Evolutionary conservation across 192 early-diverging fungal species (phyloP).

Genomic region (Coemansia sp.): DNA sequence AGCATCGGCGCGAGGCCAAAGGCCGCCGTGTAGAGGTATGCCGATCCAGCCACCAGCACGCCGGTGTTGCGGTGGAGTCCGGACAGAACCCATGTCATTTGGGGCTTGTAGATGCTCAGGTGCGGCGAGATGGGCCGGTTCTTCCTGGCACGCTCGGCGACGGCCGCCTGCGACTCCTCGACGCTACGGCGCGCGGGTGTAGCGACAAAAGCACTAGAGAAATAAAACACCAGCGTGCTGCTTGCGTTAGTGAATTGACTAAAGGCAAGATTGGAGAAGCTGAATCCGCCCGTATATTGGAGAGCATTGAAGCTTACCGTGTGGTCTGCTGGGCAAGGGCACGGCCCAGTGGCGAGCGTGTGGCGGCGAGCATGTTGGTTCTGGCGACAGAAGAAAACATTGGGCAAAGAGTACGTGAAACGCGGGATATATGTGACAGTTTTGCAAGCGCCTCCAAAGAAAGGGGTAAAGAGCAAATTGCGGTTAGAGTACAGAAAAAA

Average conservation of each 20-base stretch:
- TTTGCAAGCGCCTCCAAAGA: too few relatives aligned
- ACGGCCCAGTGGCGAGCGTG: conserved; percentile 18
- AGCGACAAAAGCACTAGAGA: conserved; percentile 44
- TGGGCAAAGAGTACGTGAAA: too few relatives aligned
- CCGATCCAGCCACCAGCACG: conserved; percentile 60
- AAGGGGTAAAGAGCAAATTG: conserved; percentile 1
- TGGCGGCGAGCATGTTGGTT: conserved; percentile 17
- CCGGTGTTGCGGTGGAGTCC: conserved; percentile 73
- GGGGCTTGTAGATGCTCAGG: conserved; percentile 86
- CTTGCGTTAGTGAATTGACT: background rate
- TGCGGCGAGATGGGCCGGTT: conserved; percentile 81
- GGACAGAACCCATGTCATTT: conserved; percentile 81
- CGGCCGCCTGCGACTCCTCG: conserved; percentile 32
- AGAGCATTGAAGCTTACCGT: conserved; percentile 46
- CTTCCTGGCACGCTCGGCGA: conserved; percentile 49
- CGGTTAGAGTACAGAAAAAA: background rate
- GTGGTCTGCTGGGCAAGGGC: conserved; percentile 10
- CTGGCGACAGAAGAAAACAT: conserved; percentile 38
- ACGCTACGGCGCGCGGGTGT: conserved; percentile 20
- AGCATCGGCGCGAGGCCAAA: conserved; percentile 63
- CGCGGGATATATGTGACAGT: too few relatives aligned
- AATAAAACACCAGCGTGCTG: background rate
- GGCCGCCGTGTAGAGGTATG: conserved; percentile 65
- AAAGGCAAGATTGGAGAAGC: background rate
- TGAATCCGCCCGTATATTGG: too few relatives aligned